Conservation (phyloP, 192 early-diverging fungal genomes). For the Dissophora ornata region DNA sequence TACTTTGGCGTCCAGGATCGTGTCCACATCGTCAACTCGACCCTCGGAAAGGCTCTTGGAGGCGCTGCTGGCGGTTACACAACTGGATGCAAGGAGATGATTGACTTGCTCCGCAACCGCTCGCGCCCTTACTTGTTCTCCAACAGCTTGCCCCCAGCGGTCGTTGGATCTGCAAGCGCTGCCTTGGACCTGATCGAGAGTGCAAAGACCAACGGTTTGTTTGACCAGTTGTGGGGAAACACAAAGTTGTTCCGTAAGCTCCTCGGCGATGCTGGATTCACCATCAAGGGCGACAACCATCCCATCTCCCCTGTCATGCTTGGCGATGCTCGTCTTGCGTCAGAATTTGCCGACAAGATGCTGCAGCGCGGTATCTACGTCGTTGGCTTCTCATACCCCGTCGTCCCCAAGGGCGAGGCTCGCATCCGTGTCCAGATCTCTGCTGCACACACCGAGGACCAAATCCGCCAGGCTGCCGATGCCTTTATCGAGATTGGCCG, state of each 20-base stretch:
- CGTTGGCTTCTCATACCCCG: conserved; percentile 97
- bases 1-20: conserved; percentile 86
- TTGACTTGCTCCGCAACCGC: conserved; percentile 93
- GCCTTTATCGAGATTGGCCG: conserved; percentile 68
- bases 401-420: conserved; percentile 92
- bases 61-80: conserved; percentile 97
- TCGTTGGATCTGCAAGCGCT: conserved; percentile 85
- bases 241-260: conserved; percentile 68
- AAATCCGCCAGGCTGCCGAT: conserved; percentile 85
- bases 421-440: conserved; percentile 95
- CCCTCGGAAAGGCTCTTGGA: conserved; percentile 91
- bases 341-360: conserved; percentile 78
- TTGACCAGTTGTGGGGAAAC: conserved; percentile 68
- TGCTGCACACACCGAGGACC: conserved; percentile 84
- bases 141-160: conserved; percentile 93
- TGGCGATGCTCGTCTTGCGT: conserved; percentile 93
- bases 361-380: conserved; percentile 95
- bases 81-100: conserved; percentile 85
- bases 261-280: conserved; percentile 71
- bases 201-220: conserved; percentile 58
- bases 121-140: conserved; percentile 98
- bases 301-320: conserved; percentile 94
- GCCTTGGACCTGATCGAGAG: conserved; percentile 62
- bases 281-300: conserved; percentile 61
- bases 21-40: conserved; percentile 93